Evolutionary conservation across 257 asterid genomes (phyloP), one percentile per base, ranked within the genome.

Genomic region (Mentha longifolia): DNA sequence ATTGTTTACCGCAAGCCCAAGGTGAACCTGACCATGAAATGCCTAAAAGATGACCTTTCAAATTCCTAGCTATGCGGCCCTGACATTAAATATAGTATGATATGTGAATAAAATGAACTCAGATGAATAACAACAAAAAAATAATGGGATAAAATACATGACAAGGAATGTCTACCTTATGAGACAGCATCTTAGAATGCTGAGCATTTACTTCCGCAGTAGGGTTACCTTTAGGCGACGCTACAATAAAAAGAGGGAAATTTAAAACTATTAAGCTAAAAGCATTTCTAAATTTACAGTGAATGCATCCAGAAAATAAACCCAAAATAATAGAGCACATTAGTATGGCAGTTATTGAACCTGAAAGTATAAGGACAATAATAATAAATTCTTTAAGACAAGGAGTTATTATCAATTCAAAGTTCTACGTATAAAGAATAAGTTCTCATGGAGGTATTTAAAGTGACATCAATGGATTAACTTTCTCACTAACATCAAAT

Each of bases 1-100:
- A 87, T 82, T 85, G 99, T 86, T 91, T 94, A 69, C 95, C 88
- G 62, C 99, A 94, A 57, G 87, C 63, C 98, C 98, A 94, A 65
- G 97, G 77, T 51, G 81, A 77, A 68, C 98, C 99, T 3, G 96
- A 89, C 99, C 99, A 94, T 3, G 90, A 82, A 69, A 94, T 94
- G 56, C 85, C 96, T 42, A 93, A 84, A 60, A 76, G 83, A 78
- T 67, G 85, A 50, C 89, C 87, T 80, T 82, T 85, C 73, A 84
- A 75, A 77, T 74, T 86, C 86, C 86, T 89, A 55, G 95, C 77
- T 57, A 85, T 61, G 70, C 80, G 92, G 17, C 86, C 89, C 98
- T 93, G 88, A 64, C 30, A 81, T 55, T 63, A 65, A 63, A 73
- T 45, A 66, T 33, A 61, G 52, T 43, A 76, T 3, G 61, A 66